Conservation (phyloP, 1,284 basidiomycete genomes). For the Apiotrichum brassicae region DNA sequence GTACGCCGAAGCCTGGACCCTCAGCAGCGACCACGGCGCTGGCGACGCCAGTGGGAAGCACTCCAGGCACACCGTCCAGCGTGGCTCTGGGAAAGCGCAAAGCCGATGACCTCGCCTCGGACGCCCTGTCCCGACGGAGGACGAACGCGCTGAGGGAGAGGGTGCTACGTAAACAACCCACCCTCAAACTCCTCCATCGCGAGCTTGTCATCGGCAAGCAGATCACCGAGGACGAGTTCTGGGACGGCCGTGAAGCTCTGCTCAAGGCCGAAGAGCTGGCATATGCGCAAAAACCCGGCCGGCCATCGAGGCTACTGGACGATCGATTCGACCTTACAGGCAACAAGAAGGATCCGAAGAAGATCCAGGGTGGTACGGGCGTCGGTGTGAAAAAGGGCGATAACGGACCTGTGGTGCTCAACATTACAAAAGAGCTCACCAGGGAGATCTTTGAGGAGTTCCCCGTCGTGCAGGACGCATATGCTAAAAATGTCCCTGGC, state of each 20-base stretch:
- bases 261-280: slow-evolving; percentile 62
- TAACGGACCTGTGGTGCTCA: slow-evolving; percentile 48
- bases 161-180: slow-evolving; percentile 68
- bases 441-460: slow-evolving; percentile 97
- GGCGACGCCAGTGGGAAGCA: slow-evolving; percentile 3
- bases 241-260: slow-evolving; percentile 82
- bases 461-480: slow-evolving; percentile 86
- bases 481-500: slow-evolving; percentile 80
- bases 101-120: slow-evolving; percentile 9
- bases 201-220: slow-evolving; percentile 78
- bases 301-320: slow-evolving; percentile 79
- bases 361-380: slow-evolving; percentile 37
- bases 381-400: slow-evolving; percentile 52
- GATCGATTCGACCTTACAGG: slow-evolving; percentile 66
- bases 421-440: slow-evolving; percentile 85
- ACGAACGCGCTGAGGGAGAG: slow-evolving; percentile 58
- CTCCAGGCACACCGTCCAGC: slow-evolving; percentile 15
- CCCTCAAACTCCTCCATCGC: slow-evolving; percentile 68
- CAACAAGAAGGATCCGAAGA: slow-evolving; percentile 26
- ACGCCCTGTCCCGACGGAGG: slow-evolving; percentile 8
- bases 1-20: slow-evolving; percentile 3
- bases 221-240: slow-evolving; percentile 86
- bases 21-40: slow-evolving; percentile 8
- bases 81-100: slow-evolving; percentile 10
- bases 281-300: slow-evolving; percentile 64